Evolutionary conservation across 2,329 filamentous ascomycete genomes (phyloP), one percentile per base, ranked within the genome.

Genomic region (Hymenotorrendiella dingleyae): DNA sequence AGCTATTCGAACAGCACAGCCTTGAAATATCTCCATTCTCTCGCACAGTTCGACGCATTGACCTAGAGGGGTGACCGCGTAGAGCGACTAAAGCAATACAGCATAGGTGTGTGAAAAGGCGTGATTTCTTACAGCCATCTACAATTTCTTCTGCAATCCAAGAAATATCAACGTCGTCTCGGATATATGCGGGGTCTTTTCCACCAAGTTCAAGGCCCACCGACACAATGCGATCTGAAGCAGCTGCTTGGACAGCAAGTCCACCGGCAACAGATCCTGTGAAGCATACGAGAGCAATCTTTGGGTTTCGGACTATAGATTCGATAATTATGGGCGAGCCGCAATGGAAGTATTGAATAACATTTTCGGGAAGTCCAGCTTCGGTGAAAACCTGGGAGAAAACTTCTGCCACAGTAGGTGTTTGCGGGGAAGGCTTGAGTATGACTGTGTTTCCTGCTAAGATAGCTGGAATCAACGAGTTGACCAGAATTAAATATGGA

Each of bases 101-200:
- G n/a, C n/a, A n/a, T n/a, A n/a, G n/a, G n/a, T n/a, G n/a, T n/a
- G n/a, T n/a, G n/a, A n/a, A n/a, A n/a, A n/a, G n/a, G n/a, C n/a
- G n/a, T n/a, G n/a, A n/a, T n/a, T n/a, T n/a, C n/a, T n/a, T n/a
- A n/a, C n/a, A n/a, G 16, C 91, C 91, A 56, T 97, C 91, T 11
- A 97, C 88, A 57, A 97, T 93, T 66, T 96, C 89, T 54, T 86
- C 89, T 0, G 91, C 91, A 0, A 84, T 90, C 91, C 90, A 96
- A 36, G 80, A 79, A 36, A 94, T 66, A 61, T 97, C 89, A 1
- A 95, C 88, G 58, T 97, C 91, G 6, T 71, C 71, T 47, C 91
- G 75, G 42, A 97, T 74, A 59, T 96, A 97, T 19, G 91, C 91
- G 4, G 91, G 87, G 62, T 97, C 91, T 62, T 97, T 97, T 52